Base-by-base conservation (phyloP, 495 filamentous ascomycete genomes). In the Penicillium salamii region DNA sequence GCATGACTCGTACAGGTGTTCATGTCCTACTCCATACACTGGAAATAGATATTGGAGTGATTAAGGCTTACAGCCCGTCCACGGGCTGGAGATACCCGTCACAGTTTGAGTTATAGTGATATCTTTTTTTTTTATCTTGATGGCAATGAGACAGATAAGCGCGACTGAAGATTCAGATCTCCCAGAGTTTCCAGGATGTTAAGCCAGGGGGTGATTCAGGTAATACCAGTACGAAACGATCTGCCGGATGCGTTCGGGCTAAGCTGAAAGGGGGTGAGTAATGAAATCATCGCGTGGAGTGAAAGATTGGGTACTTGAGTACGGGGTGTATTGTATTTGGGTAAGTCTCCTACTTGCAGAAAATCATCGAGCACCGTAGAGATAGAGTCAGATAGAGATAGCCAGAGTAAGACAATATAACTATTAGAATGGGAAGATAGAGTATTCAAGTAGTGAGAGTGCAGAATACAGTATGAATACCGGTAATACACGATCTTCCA, bases 401-500 rank as follows among this genome's bases (percentile, higher is more conserved):
- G n/a, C n/a, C n/a, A n/a, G n/a, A n/a, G n/a, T n/a, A n/a, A n/a
- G n/a, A n/a, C n/a, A n/a, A n/a, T n/a, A n/a, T n/a, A n/a, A n/a
- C n/a, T n/a, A n/a, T n/a, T n/a, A n/a, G n/a, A n/a, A n/a, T n/a
- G n/a, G n/a, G n/a, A n/a, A n/a, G n/a, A n/a, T n/a, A n/a, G n/a
- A n/a, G n/a, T n/a, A n/a, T n/a, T n/a, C n/a, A n/a, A n/a, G n/a
- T n/a, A n/a, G n/a, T n/a, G n/a, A n/a, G n/a, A n/a, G n/a, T n/a
- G n/a, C n/a, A n/a, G n/a, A n/a, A n/a, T n/a, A n/a, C n/a, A n/a
- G n/a, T n/a, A n/a, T n/a, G n/a, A n/a, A n/a, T n/a, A n/a, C n/a
- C n/a, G n/a, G n/a, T n/a, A n/a, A n/a, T n/a, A n/a, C n/a, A n/a
- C 59, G 59, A 62, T 58, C 57, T 54, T 64, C 69, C 69, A 72